phyloP scores from a whole-genome alignment of 1,284 basidiomycete genomes.

The Vanrija sp. region DNA sequence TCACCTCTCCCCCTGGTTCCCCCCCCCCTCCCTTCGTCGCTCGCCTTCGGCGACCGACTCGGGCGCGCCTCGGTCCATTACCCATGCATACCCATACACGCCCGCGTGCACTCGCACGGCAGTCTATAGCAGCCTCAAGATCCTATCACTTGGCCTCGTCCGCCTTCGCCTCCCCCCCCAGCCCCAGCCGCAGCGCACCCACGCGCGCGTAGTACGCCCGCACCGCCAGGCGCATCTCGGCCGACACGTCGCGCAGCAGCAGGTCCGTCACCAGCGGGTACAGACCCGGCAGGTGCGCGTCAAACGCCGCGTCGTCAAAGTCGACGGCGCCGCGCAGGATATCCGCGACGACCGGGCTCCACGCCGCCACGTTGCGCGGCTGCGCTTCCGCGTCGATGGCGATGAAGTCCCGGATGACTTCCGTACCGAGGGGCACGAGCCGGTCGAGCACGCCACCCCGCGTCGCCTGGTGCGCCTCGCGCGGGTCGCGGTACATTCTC shows the following conservation, averaged over 20 bases:
- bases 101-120: neutral
- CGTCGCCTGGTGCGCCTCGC: slow-evolving; percentile 75
- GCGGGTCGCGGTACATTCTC: slow-evolving; percentile 90
- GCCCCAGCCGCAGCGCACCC: slow-evolving; percentile 14
- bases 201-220: slow-evolving; percentile 64
- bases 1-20: no score
- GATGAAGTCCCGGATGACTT: slow-evolving; percentile 86
- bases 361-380: slow-evolving; percentile 90
- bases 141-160: no score
- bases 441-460: slow-evolving; percentile 80
- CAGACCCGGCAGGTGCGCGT: slow-evolving; percentile 73
- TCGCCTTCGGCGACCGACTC: no score
- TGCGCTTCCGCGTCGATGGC: slow-evolving; percentile 87
- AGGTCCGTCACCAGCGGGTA: slow-evolving; percentile 82
- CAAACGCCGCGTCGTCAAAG: slow-evolving; percentile 87
- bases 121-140: no score
- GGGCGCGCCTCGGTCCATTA: neutral
- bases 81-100: neutral
- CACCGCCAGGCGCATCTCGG: slow-evolving; percentile 72
- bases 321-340: slow-evolving; percentile 84
- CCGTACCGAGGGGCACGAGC: slow-evolving; percentile 87
- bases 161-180: no score
- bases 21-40: no score
- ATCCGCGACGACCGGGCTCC: slow-evolving; percentile 95
- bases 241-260: slow-evolving; percentile 69